These are phyloP conservation scores for Fragilariopsis cylindrus DNA, from an alignment of 108 stramenopile species.

Conservation along the genomic window DNA sequence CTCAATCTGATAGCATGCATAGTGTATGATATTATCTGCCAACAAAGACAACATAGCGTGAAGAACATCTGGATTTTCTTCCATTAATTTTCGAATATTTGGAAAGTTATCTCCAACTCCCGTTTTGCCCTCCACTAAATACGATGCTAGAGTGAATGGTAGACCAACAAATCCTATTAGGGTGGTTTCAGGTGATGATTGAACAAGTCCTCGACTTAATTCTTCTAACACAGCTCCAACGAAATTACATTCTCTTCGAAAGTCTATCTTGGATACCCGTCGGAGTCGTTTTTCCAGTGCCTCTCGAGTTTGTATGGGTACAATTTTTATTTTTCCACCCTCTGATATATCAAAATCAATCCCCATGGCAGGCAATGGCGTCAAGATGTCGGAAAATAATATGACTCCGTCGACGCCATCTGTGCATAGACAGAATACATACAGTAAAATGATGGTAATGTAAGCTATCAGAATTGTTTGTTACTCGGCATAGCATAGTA, in stretches of 20 bases:
- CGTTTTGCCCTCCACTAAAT: conserved; percentile 68
- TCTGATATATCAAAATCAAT: conserved; percentile 87
- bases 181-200: conserved; percentile 35
- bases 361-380: conserved; percentile 91
- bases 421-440: conserved; percentile 22
- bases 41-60: conserved; percentile 48
- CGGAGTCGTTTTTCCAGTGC: conserved; percentile 32
- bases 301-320: conserved; percentile 50
- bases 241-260: conserved; percentile 7
- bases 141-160: conserved; percentile 76
- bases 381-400: conserved; percentile 92
- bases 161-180: conserved; percentile 80
- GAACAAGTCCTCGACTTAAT: background rate
- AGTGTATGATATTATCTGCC: conserved; percentile 51
- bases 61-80: conserved; percentile 45
- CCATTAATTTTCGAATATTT: background rate
- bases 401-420: conserved; percentile 90
- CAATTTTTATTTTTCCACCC: conserved; percentile 48
- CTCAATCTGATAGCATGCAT: conserved; percentile 74
- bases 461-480: background rate
- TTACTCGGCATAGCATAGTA: background rate
- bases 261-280: conserved; percentile 2
- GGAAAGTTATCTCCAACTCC: conserved; percentile 27
- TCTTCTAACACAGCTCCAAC: conserved; percentile 19
- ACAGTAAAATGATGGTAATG: background rate